These are phyloP conservation scores for Rhizopogon parksii DNA, from an alignment of 1,284 basidiomycete species.

Conservation along the genomic window DNA sequence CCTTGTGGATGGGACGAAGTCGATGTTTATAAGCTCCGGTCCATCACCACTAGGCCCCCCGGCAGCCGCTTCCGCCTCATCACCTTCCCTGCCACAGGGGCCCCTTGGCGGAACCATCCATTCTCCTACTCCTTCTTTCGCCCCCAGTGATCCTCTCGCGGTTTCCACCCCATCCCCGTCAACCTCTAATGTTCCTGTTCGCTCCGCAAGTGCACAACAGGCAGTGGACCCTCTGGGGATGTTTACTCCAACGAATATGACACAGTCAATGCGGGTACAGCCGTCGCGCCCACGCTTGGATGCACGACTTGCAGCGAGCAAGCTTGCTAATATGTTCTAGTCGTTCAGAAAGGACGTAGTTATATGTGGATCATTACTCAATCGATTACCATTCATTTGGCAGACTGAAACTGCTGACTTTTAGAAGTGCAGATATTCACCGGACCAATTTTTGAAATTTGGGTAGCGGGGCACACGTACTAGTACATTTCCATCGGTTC, in stretches of 20 bases:
- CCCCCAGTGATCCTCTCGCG: slow-evolving; percentile 15
- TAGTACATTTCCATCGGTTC: not conserved
- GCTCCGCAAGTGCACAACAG: slow-evolving; percentile 19
- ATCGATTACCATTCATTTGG: slow-evolving; percentile 2
- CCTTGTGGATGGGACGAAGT: slow-evolving; percentile 65
- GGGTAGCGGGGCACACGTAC: not conserved
- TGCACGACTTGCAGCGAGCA: slow-evolving; percentile 78
- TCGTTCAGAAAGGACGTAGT: slow-evolving; percentile 1
- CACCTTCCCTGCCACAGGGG: slow-evolving; percentile 26
- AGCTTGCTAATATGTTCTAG: slow-evolving; percentile 81
- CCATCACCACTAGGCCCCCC: slow-evolving; percentile 28
- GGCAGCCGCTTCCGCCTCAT: slow-evolving; percentile 23
- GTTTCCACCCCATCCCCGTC: slow-evolving; percentile 13
- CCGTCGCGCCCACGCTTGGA: slow-evolving; percentile 65
- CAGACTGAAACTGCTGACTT: not conserved
- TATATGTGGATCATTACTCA: slow-evolving; percentile 2
- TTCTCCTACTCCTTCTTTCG: slow-evolving; percentile 7
- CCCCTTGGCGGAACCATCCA: slow-evolving; percentile 19
- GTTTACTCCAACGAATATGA: slow-evolving; percentile 50
- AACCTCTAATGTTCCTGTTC: slow-evolving; percentile 11
- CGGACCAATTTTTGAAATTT: not conserved
- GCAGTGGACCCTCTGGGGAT: slow-evolving; percentile 59
- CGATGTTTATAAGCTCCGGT: slow-evolving; percentile 60
- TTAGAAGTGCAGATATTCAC: not conserved
- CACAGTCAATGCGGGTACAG: slow-evolving; percentile 59